Percentiles rank a stretch among this genome's conserved stretches.
Evolutionary conservation across 345 rosid genomes (phyloP).

Genomic region (Corymbia maculata): DNA sequence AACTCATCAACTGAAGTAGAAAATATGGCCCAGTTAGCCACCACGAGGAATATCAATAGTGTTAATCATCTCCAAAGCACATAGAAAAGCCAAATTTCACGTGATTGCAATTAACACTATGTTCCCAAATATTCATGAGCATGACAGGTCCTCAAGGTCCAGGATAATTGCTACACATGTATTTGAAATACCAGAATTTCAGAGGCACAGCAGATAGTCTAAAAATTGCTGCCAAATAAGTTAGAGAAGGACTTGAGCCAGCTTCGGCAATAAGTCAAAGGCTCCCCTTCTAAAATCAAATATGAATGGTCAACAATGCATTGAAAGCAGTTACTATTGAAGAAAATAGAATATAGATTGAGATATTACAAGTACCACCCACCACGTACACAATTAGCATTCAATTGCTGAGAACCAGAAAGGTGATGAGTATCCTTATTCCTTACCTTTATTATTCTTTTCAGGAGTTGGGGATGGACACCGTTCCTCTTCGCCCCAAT

Average conservation of each 20-base stretch:
- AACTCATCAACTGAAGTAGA: constrained; percentile 59
- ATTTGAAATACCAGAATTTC: not conserved
- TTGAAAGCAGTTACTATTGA: not conserved
- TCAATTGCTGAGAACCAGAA: not conserved
- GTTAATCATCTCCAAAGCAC: not conserved
- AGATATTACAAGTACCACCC: not conserved
- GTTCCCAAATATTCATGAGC: not conserved
- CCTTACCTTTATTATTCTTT: constrained; percentile 61
- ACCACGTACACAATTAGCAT: not conserved
- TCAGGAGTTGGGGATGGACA: constrained; percentile 81
- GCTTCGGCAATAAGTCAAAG: not conserved
- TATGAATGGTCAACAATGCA: not conserved
- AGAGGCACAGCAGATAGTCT: not conserved
- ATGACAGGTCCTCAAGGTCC: not conserved
- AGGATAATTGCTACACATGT: not conserved
- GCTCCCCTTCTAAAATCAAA: not conserved
- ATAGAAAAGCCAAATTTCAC: not conserved
- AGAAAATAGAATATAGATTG: not conserved
- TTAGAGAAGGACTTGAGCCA: not conserved
- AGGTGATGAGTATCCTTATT: not conserved
- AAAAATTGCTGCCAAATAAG: not conserved
- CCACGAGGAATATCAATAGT: not conserved
- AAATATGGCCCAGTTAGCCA: not conserved
- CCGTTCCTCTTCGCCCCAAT: constrained; percentile 97
- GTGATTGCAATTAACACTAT: not conserved